Percentiles rank a stretch among this genome's conserved stretches.
phyloP scores from a whole-genome alignment of 2,329 filamentous ascomycete species.

The Epichloe baconii region DNA sequence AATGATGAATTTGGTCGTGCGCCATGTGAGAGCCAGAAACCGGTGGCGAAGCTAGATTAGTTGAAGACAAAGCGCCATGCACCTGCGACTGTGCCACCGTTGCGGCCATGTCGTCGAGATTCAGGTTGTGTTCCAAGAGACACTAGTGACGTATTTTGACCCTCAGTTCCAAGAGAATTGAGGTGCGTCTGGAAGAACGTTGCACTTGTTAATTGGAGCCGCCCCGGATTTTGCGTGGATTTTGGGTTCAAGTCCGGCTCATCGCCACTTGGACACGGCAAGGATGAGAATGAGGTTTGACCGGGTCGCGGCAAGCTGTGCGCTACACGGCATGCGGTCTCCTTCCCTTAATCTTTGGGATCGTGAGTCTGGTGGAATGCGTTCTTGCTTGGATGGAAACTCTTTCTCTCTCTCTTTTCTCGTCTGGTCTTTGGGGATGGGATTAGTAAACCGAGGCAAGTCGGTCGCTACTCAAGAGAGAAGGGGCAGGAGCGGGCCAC shows the following conservation, averaged over 20 bases:
- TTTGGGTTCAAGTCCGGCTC: slow-evolving; percentile 5
- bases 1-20: neutral
- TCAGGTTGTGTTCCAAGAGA: neutral
- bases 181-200: neutral
- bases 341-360: neutral
- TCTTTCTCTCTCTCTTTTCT: too few species aligned
- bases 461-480: neutral
- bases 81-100: slow-evolving; percentile 20
- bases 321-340: neutral
- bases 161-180: neutral
- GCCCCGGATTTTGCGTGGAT: neutral
- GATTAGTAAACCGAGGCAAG: too few species aligned
- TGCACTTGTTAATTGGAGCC: neutral
- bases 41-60: slow-evolving; percentile 6
- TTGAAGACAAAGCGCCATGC: slow-evolving; percentile 7
- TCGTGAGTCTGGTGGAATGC: too few species aligned
- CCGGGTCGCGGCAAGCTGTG: neutral
- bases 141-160: neutral
- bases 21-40: slow-evolving; percentile 5
- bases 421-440: too few species aligned
- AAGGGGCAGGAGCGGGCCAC: neutral
- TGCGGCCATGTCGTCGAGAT: slow-evolving; percentile 15
- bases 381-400: neutral
- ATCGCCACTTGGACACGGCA: neutral
- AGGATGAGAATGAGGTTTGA: neutral